Base-by-base conservation (phyloP, 163 green algal species). In the Chlamydomonas reinhardtii region DNA sequence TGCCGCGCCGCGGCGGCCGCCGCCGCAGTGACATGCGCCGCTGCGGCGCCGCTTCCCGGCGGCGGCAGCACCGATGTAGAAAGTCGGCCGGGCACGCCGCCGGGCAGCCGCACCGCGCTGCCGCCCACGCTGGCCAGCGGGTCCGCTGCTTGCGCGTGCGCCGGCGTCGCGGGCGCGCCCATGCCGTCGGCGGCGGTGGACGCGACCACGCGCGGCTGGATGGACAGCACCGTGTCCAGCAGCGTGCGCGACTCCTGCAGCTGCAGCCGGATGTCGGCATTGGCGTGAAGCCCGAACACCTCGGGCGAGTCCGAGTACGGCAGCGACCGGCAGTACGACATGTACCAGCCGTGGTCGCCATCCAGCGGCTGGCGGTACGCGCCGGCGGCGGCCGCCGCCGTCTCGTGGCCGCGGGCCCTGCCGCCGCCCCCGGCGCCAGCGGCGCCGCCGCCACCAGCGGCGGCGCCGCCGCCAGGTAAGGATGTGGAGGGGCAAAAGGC, bases 251-350 rank as follows among this genome's bases (percentile, higher is more conserved):
- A 94, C 73, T 97, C 93, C 76, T 96, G 85, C 56, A 89, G 66
- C 71, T 96, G 91, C 68, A 94, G 74, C 89, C 94, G 85, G 43
- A 94, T 92, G 89, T 91, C 91, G 12, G 95, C 94, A 80, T 98
- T 98, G 56, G 92, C 66, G 78, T 97, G 92, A 79, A 98, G 92
- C 4, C 95, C 95, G 89, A 97, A 98, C 34, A 96, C 89, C 54
- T 93, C 89, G 4, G 95, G 95, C 39, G 88, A 88, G 72, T 96
- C 95, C 22, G 69, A 25, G 29, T 72, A 62, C 52, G 94, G 93
- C 70, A 96, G 78, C 22, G 37, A 43, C 71, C 68, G 75, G 39
- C 94, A 74, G 83, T 92, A 93, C 68, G 92, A 85, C 85, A 92
- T 78, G 75, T 94, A 93, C 19, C 61, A 74, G 9, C 79, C 72